Evolutionary conservation across 2,329 filamentous ascomycete species (phyloP).

Genomic region (Aureobasidium mangrovei): DNA sequence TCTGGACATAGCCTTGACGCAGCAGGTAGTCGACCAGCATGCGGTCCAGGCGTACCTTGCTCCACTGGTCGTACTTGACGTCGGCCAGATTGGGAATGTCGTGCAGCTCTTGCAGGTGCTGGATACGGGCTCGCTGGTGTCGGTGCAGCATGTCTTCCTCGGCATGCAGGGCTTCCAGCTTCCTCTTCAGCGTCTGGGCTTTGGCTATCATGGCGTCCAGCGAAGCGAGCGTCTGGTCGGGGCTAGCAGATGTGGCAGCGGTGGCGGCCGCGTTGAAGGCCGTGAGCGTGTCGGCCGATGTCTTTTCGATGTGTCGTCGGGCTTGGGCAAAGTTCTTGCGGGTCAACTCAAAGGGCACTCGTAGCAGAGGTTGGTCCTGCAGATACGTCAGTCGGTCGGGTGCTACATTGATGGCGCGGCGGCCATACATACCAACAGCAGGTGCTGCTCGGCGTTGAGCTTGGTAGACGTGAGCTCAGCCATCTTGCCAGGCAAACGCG

Average conservation of each 20-base stretch:
- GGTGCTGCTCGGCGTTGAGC: constrained; percentile 65
- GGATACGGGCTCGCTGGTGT: constrained; percentile 66
- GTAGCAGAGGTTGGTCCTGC: constrained; percentile 88
- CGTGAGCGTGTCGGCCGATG: constrained; percentile 30
- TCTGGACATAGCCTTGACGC: constrained; percentile 70
- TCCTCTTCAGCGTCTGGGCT: constrained; percentile 81
- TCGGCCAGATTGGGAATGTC: constrained; percentile 73
- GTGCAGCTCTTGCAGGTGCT: constrained; percentile 74
- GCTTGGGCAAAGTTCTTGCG: constrained; percentile 89
- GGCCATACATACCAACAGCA: constrained; percentile 53
- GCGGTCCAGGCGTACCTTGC: constrained; percentile 68
- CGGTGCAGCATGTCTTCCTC: constrained; percentile 72
- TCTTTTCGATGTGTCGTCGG: constrained; percentile 66
- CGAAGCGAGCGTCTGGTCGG: constrained; percentile 47
- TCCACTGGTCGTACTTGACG: constrained; percentile 90
- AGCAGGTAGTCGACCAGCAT: constrained; percentile 89
- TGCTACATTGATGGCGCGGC: not conserved
- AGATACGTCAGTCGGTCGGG: not conserved
- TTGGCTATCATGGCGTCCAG: constrained; percentile 78
- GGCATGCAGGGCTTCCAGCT: constrained; percentile 65
- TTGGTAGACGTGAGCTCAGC: constrained; percentile 48
- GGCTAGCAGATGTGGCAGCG: constrained; percentile 37
- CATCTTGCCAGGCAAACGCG: constrained; percentile 24
- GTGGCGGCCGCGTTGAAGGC: constrained; percentile 45
- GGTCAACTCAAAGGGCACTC: constrained; percentile 83